phyloP scores from a whole-genome alignment of 208 protist genomes.

The Trypanosoma boissoni region DNA sequence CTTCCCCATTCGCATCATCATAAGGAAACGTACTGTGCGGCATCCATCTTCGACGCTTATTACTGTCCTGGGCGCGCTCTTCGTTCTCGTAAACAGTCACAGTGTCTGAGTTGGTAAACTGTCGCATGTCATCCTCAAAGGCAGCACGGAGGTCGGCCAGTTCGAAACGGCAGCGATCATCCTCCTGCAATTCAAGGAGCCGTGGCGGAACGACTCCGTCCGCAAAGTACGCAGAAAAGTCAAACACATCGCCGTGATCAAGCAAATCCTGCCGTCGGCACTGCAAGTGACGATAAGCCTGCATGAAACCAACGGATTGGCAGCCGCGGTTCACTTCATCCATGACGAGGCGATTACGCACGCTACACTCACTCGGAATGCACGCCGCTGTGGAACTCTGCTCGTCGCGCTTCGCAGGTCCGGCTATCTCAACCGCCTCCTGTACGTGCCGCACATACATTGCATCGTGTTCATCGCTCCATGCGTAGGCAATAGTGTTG shows the following conservation, averaged over 20 bases:
- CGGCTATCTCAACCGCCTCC: constrained; percentile 20
- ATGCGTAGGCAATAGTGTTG: constrained; percentile 42
- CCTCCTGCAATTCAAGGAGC: constrained; percentile 60
- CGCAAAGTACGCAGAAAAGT: constrained; percentile 47
- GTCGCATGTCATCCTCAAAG: constrained; percentile 36
- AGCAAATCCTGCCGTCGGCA: constrained; percentile 10
- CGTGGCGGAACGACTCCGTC: constrained; percentile 38
- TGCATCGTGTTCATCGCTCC: constrained; percentile 41
- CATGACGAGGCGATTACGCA: constrained; percentile 12
- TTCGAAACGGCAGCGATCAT: constrained; percentile 57
- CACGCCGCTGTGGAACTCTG: not conserved
- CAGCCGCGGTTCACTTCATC: constrained; percentile 26
- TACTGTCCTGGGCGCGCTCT: constrained; percentile 18
- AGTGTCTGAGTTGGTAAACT: constrained; percentile 27
- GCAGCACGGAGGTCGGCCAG: constrained; percentile 44
- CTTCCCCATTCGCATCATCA: constrained; percentile 42
- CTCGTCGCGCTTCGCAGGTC: not conserved
- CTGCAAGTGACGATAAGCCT: constrained; percentile 17
- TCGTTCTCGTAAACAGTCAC: constrained; percentile 59
- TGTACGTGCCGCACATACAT: constrained; percentile 39
- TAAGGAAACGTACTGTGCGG: constrained; percentile 57
- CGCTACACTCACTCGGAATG: not conserved
- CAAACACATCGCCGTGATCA: constrained; percentile 29
- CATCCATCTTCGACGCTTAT: constrained; percentile 30
- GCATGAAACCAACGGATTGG: constrained; percentile 49